Evolutionary conservation across 306 rosid genomes (phyloP).

Genomic region (Cucumis hystrix): DNA sequence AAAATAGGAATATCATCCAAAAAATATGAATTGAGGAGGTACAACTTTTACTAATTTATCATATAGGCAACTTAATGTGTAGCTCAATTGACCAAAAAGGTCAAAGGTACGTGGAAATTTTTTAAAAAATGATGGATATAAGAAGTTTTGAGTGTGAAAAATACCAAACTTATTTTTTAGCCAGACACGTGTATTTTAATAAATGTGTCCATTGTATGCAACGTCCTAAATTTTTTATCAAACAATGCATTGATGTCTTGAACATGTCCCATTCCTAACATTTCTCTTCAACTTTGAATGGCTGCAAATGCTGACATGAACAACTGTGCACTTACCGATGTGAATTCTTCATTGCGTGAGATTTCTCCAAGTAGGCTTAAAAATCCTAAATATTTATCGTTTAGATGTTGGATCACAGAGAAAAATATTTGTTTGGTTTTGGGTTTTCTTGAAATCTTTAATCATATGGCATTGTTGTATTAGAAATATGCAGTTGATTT

Average conservation of each 20-base stretch:
- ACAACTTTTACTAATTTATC: too few relatives aligned
- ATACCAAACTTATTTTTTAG: neutral
- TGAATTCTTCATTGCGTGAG: neutral
- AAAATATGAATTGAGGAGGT: too few relatives aligned
- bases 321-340: neutral
- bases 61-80: neutral
- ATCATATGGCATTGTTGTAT: neutral
- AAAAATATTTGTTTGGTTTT: neutral
- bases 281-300: neutral
- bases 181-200: neutral
- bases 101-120: neutral
- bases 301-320: neutral
- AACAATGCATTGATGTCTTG: neutral
- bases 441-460: neutral
- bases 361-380: neutral
- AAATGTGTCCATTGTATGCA: neutral
- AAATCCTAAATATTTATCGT: neutral
- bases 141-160: neutral
- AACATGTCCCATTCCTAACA: neutral
- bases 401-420: neutral
- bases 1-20: too few relatives aligned
- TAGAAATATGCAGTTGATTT: neutral
- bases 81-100: neutral
- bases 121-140: neutral
- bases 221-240: neutral